Evolutionary conservation across 352 stramenopile genomes (phyloP), one percentile per base, ranked within the genome.

Genomic region (Phytophthora ohioensis): DNA sequence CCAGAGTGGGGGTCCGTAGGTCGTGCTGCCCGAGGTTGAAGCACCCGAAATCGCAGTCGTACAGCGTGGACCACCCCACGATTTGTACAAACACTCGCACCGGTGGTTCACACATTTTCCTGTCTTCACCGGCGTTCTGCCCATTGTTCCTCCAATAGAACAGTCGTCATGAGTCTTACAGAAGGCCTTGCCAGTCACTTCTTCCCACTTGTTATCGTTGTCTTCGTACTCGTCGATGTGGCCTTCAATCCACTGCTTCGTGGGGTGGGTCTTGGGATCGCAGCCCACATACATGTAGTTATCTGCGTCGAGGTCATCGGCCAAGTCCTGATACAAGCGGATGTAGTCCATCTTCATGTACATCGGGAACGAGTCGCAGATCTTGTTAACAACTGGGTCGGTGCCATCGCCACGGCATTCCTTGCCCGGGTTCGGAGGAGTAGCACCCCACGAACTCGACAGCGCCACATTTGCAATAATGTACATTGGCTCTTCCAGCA

Each of bases 381-480:
- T 83, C 35, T 64, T 82, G 90, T 78, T 94, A 5, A 61, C 67
- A 31, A 54, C 48, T 9, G 49, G 17, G 46, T 81, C 63, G 5
- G 55, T 62, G n/a, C 78, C 78, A 32, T 83, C 48, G 0, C 63
- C 72, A n/a, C 75, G 60, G 34, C 67, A 74, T 4, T 46, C 41
- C 27, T 66, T 74, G 11, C 67, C 67, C 5, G 67, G 45, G 9
- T 74, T 74, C 2, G 67, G 67, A 15, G 67, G 67, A 1, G 67
- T 70, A 5, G 67, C 67, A 35, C 62, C 75, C 78, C 78, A 84
- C 2, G 91, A 97, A 13, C 82, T 96, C 3, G 91, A 97, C 43
- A 98, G 82, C n/a, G 93, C 94, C 8, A 92, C 95, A 68, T 98
- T 98, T 51, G 98, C 84, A 61, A 98, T 97, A 32, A 98, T 65